Base-by-base conservation (phyloP, 371 early-diverging fungal species). In the Mucor racemosus region DNA sequence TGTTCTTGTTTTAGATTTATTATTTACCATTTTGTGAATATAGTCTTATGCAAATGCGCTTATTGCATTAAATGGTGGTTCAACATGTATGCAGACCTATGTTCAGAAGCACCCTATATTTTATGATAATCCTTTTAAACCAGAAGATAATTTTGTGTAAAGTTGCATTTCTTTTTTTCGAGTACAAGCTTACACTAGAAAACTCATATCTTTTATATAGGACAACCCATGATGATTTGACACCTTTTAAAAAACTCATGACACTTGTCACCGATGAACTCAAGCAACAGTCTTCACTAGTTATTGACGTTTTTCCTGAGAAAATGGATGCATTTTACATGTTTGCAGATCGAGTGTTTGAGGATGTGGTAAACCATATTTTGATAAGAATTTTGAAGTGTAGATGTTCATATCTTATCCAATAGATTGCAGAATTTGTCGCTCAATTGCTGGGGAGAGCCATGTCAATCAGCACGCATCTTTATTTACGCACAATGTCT, bases 91-190 rank as follows among this genome's bases (percentile, higher is more conserved):
- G 48, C 91, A 92, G 66, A 86, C 92, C 1, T 95, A 90, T 74
- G 87, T 94, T 50, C 92, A 94, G 42, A 95, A 94, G 69, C 91
- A 92, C 65, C 91, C 90, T 35, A 87, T 95, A 35, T 95, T 95
- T 65, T 95, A 89, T 73, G 95, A 94, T 72, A 90, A 92, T 59
- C 84, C 84, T 8, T 86, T 82, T 44, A 81, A 84, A 56, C 82
- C 88, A 14, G 78, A 85, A 54, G 88, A 86, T 59, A 89, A 87
- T 60, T 82, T 84, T 54, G 75, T 73, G 86, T 85, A 78, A 63
- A 64, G 9, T 21, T 5, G 13, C 35, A 9, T 14, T 39, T 33
- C 17, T 39, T 19, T 42, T 15, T 40, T 8, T 26, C 41, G 8
- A n/a, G 17, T n/a, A 26, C 7, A 26, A 3, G 11, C 50, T 26